Base-by-base conservation (phyloP, 2,329 filamentous ascomycete species). In the Fusarium vanettenii region DNA sequence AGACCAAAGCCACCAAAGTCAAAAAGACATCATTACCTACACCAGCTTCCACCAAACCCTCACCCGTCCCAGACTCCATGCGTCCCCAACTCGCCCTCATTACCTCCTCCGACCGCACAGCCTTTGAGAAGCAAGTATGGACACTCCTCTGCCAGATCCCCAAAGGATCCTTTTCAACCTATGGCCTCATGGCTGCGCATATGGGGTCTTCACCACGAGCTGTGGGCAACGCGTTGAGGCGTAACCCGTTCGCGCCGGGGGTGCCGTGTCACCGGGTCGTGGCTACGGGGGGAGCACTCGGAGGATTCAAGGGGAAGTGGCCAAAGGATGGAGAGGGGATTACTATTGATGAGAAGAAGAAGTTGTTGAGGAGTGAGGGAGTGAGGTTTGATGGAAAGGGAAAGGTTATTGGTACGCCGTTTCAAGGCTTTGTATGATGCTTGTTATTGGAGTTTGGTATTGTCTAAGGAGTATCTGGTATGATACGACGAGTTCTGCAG, bases 231-330 rank as follows among this genome's bases (percentile, higher is more conserved):
- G 94, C 94, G 2, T 86, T 97, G 79, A 89, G 93, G 20, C 86
- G 88, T 11, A 97, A 97, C 80, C 94, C 94, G 0, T 97, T 96
- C 78, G 94, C 95, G 16, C 94, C 95, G 0, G 88, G 90, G 37
- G 92, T 96, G 6, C 95, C 94, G 1, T 97, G 94, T 71, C 94
- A 97, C 82, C 89, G 95, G 11, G 92, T 96, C 25, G 89, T 97
- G 56, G 93, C 93, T 7, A 92, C 91, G 45, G 92, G 92, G 61
- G 92, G 93, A 14, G 86, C 87, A n/a, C 82, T 95, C 25, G 93
- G 93, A 48, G 92, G 92, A 0, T 94, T 94, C 85, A 91, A 92
- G 82, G 92, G 92, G 4, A 88, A 90, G 73, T 91, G 90, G 86
- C 87, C 90, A 5, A 87, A 87, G 64, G 86, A 89, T 41, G 91